These are phyloP conservation scores for Ricinus communis DNA, from an alignment of 345 rosid species.

Conservation along the genomic window DNA sequence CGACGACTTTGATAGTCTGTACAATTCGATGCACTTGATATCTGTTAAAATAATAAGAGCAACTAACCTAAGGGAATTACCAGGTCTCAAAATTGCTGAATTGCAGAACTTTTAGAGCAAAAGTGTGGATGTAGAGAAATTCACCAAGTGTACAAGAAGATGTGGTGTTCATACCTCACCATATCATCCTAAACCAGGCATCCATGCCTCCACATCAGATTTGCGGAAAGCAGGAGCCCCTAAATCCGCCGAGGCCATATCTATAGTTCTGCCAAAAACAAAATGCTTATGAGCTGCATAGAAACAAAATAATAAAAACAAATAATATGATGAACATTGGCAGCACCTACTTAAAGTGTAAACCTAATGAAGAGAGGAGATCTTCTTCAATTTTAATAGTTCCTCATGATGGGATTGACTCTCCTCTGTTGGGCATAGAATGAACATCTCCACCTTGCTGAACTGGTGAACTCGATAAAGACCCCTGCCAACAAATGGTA, in stretches of 20 bases:
- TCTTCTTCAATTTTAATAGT: slow-evolving; percentile 85
- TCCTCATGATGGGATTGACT: slow-evolving; percentile 71
- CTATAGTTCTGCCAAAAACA: slow-evolving; percentile 60
- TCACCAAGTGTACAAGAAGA: too few species aligned
- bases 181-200: slow-evolving; percentile 89
- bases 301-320: neutral
- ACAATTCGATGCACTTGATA: slow-evolving; percentile 94
- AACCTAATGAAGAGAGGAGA: slow-evolving; percentile 68
- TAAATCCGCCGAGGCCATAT: slow-evolving; percentile 85
- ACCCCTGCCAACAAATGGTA: slow-evolving; percentile 53
- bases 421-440: slow-evolving; percentile 71
- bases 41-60: slow-evolving; percentile 39
- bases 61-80: neutral
- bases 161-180: slow-evolving; percentile 89
- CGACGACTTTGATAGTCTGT: slow-evolving; percentile 94
- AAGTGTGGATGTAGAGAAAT: too few species aligned
- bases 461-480: slow-evolving; percentile 96
- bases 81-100: neutral
- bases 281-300: neutral
- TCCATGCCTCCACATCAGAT: slow-evolving; percentile 98
- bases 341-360: slow-evolving; percentile 66
- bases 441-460: slow-evolving; percentile 92
- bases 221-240: slow-evolving; percentile 97
- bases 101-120: neutral
- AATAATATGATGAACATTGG: slow-evolving; percentile 3